Conservation (phyloP, 1,284 basidiomycete genomes). For the Cryptococcus sp. region DNA sequence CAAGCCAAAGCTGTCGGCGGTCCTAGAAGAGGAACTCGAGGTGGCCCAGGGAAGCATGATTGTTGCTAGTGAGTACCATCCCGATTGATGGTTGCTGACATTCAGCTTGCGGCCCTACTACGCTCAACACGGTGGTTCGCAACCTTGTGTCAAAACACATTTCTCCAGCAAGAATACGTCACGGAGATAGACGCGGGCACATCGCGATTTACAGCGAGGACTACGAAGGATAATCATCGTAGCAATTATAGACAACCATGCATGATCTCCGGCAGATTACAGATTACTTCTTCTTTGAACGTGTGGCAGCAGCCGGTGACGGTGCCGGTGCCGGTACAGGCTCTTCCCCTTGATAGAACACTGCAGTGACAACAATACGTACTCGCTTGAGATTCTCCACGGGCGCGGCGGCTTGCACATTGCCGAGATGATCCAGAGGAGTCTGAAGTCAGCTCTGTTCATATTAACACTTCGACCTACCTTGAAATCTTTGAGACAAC, state of each 20-base stretch:
- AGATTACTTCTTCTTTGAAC: slow-evolving; percentile 19
- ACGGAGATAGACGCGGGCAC: slow-evolving; percentile 65
- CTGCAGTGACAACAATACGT: slow-evolving; percentile 72
- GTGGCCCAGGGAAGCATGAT: slow-evolving; percentile 61
- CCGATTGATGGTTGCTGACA: neutral
- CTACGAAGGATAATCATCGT: slow-evolving; percentile 59
- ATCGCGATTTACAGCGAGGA: slow-evolving; percentile 68
- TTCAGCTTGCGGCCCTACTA: slow-evolving; percentile 72
- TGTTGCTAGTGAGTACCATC: slow-evolving; percentile 64
- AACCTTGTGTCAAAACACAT: slow-evolving; percentile 68
- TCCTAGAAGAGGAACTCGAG: slow-evolving; percentile 68
- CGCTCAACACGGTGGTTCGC: slow-evolving; percentile 69
- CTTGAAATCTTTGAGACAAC: slow-evolving; percentile 67
- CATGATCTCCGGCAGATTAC: neutral
- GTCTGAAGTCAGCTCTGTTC: slow-evolving; percentile 55
- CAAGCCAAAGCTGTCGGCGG: slow-evolving; percentile 68
- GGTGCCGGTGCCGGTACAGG: slow-evolving; percentile 26
- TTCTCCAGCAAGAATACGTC: slow-evolving; percentile 59
- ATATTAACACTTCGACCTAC: slow-evolving; percentile 50
- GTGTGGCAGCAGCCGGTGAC: slow-evolving; percentile 5
- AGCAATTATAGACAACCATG: neutral
- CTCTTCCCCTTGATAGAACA: slow-evolving; percentile 75
- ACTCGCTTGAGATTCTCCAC: slow-evolving; percentile 65
- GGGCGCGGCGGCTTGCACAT: slow-evolving; percentile 64
- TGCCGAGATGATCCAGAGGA: slow-evolving; percentile 72